Evolutionary conservation across 2,329 filamentous ascomycete species (phyloP).

Genomic region (Sclerotinia sclerotiorum): DNA sequence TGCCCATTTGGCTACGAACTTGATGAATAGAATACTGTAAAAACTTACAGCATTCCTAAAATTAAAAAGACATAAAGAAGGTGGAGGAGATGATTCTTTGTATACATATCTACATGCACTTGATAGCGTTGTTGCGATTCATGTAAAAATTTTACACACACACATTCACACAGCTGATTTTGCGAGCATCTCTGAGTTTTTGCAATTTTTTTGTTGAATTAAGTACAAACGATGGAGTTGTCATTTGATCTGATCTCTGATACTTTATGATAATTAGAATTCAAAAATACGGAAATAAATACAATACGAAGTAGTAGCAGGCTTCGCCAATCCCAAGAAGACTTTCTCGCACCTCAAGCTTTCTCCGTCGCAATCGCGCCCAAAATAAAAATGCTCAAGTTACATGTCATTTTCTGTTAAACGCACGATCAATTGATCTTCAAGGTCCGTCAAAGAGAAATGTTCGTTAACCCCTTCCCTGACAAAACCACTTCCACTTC

Average conservation of each 20-base stretch:
- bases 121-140: constrained; percentile 6
- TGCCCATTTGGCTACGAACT: constrained; percentile 17
- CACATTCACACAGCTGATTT: no score
- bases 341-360: neutral
- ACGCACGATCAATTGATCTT: neutral
- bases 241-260: no score
- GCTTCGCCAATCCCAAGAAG: neutral
- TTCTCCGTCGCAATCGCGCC: neutral
- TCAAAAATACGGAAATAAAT: no score
- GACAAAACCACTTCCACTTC: no score
- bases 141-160: neutral
- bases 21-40: constrained; percentile 3
- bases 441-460: no score
- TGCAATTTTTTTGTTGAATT: no score
- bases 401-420: no score
- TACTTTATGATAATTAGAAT: no score
- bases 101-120: constrained; percentile 5
- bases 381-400: neutral
- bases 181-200: neutral
- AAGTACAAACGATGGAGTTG: no score
- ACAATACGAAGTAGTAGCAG: no score
- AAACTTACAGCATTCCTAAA: neutral
- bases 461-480: rapidly evolving
- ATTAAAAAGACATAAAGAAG: neutral
- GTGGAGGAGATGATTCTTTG: neutral